Evolutionary conservation across 192 early-diverging fungal genomes (phyloP).

Genomic region (Rhizophagus sp.): DNA sequence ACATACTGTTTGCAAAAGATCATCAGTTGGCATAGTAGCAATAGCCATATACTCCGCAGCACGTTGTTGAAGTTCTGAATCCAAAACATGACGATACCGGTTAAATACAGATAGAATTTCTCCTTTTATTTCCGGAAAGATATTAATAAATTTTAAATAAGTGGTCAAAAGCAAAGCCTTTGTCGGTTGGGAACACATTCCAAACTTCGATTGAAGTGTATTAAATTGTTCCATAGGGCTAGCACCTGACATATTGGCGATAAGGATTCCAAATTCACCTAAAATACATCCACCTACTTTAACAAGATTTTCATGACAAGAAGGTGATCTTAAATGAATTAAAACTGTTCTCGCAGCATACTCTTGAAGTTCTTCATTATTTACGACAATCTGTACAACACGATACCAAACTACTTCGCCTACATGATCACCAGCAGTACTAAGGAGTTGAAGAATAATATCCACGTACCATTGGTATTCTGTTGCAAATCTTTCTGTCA

Average conservation of each 20-base stretch:
- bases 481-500: constrained; percentile 96
- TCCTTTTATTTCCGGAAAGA: constrained; percentile 97
- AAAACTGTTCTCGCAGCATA: constrained; percentile 88
- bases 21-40: constrained; percentile 79
- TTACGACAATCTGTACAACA: constrained; percentile 94
- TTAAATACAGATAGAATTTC: constrained; percentile 85
- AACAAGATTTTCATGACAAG: constrained; percentile 93
- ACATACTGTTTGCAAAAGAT: constrained; percentile 87
- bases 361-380: constrained; percentile 93
- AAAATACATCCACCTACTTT: constrained; percentile 96
- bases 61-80: constrained; percentile 96
- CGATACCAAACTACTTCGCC: constrained; percentile 98
- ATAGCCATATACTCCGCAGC: constrained; percentile 96
- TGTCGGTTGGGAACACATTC: constrained; percentile 73
- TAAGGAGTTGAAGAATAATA: constrained; percentile 93
- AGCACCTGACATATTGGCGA: constrained; percentile 83
- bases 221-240: constrained; percentile 94
- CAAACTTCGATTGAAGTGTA: constrained; percentile 90
- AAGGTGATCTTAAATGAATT: constrained; percentile 80
- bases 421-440: constrained; percentile 93
- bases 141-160: constrained; percentile 93
- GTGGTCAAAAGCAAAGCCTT: constrained; percentile 87
- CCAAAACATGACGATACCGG: constrained; percentile 83
- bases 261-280: constrained; percentile 97
- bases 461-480: constrained; percentile 99